These are phyloP conservation scores for Rosa persica DNA, from an alignment of 306 rosid species.

Conservation along the genomic window DNA sequence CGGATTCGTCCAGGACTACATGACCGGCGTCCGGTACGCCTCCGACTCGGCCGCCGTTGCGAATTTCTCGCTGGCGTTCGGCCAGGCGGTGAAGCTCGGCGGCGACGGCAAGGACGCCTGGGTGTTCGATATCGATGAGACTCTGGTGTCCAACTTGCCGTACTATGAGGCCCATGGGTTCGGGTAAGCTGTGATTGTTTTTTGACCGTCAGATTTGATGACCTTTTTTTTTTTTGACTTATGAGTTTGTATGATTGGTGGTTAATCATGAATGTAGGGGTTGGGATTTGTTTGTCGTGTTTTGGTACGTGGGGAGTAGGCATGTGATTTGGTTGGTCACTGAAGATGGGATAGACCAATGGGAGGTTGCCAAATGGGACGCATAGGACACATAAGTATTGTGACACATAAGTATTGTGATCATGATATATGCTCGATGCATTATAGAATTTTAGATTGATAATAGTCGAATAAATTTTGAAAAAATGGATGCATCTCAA, in stretches of 20 bases:
- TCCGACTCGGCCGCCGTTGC: slow-evolving; percentile 48
- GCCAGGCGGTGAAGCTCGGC: slow-evolving; percentile 26
- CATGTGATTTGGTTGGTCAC: slow-evolving; percentile 19
- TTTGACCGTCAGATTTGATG: slow-evolving; percentile 8
- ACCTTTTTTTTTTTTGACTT: not conserved
- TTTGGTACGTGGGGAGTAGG: not conserved
- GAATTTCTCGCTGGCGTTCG: slow-evolving; percentile 39
- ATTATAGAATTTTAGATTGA: too few species aligned
- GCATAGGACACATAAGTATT: not conserved
- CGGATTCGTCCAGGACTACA: slow-evolving; percentile 53
- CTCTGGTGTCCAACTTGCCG: slow-evolving; percentile 66
- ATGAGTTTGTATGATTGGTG: not conserved
- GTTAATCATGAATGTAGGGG: not conserved
- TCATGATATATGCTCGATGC: not conserved
- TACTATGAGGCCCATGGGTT: slow-evolving; percentile 55
- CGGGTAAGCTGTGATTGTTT: slow-evolving; percentile 46
- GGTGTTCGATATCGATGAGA: slow-evolving; percentile 91
- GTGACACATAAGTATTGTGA: not conserved
- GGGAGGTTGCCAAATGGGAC: not conserved
- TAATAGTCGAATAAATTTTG: too few species aligned
- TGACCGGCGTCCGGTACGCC: slow-evolving; percentile 43
- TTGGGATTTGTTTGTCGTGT: not conserved
- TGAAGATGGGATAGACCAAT: not conserved
- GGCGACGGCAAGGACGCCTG: slow-evolving; percentile 68
- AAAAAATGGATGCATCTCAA: too few species aligned